A percentile compares a stretch with the other conserved stretches of the same genome.
Conservation (phyloP, 331 rosid species). For the Telfairia occidentalis region DNA sequence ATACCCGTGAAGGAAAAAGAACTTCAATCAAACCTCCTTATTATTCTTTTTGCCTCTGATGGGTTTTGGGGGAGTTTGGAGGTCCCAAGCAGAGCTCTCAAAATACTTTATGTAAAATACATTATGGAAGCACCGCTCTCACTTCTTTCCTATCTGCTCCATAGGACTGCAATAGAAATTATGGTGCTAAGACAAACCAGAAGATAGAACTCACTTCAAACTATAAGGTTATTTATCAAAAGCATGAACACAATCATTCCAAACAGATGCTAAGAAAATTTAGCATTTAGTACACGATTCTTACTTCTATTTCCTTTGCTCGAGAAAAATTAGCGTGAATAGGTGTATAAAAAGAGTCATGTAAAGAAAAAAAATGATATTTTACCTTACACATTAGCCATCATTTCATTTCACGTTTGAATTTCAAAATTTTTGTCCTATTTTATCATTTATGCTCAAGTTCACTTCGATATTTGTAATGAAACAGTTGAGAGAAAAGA, state of each 20-base stretch:
- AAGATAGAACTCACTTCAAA: not conserved
- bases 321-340: not conserved
- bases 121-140: conserved; percentile 50
- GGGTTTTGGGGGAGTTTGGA: not conserved
- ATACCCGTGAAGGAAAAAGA: not conserved
- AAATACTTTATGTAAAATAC: not conserved
- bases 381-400: not conserved
- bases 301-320: not conserved
- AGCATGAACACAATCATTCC: not conserved
- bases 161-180: conserved; percentile 39
- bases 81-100: not conserved
- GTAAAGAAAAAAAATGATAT: not conserved
- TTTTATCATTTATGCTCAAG: not conserved
- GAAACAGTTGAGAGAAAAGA: conserved; percentile 7
- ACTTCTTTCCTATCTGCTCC: conserved; percentile 84
- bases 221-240: not conserved
- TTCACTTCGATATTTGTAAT: not conserved
- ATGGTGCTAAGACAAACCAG: not conserved
- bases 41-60: not conserved
- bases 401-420: not conserved
- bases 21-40: not conserved
- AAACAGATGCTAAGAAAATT: not conserved
- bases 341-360: not conserved
- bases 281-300: not conserved
- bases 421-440: not conserved